A percentile compares a stretch with the other conserved stretches of the same genome.
Evolutionary conservation across 2,329 filamentous ascomycete species (phyloP).

Genomic region (Aspergillus candidus): DNA sequence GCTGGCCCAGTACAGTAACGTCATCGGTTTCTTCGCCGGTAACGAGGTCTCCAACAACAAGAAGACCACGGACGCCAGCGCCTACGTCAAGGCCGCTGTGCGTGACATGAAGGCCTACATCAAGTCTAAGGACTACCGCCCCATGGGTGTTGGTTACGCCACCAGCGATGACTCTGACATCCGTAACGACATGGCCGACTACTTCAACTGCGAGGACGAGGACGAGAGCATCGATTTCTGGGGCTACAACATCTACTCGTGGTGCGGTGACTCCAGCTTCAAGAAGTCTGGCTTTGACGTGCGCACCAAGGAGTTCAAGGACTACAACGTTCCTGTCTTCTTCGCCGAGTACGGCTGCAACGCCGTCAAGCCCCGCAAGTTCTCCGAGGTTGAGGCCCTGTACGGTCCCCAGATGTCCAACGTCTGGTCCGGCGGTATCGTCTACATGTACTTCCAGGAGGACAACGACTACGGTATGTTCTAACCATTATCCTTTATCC

Average conservation of each 20-base stretch:
- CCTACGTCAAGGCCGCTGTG: conserved; percentile 93
- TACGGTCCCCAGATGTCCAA: conserved; percentile 72
- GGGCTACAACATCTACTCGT: conserved; percentile 99
- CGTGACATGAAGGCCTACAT: conserved; percentile 93
- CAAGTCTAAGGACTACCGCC: conserved; percentile 64
- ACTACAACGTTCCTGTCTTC: conserved; percentile 89
- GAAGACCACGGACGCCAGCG: conserved; percentile 81
- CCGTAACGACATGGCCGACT: conserved; percentile 72
- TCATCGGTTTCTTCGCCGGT: conserved; percentile 92
- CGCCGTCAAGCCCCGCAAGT: conserved; percentile 62
- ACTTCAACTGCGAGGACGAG: conserved; percentile 79
- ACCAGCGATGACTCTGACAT: conserved; percentile 85
- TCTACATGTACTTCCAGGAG: conserved; percentile 97
- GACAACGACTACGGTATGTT: conserved; percentile 70
- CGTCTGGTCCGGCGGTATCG: conserved; percentile 89
- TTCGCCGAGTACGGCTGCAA: conserved; percentile 98
- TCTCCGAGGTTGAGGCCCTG: conserved; percentile 75
- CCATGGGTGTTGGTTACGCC: conserved; percentile 86
- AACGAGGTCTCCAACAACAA: conserved; percentile 89
- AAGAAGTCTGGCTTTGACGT: conserved; percentile 68
- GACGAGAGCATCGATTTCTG: conserved; percentile 82
- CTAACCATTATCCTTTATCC: not conserved
- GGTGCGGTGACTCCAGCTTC: conserved; percentile 82
- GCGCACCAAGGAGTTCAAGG: conserved; percentile 75
- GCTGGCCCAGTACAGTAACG: conserved; percentile 74